A percentile compares a stretch with the other conserved stretches of the same genome.
phyloP scores from a whole-genome alignment of 176 grass and related monocot genomes.

The Ampelocalamus luodianensis region DNA sequence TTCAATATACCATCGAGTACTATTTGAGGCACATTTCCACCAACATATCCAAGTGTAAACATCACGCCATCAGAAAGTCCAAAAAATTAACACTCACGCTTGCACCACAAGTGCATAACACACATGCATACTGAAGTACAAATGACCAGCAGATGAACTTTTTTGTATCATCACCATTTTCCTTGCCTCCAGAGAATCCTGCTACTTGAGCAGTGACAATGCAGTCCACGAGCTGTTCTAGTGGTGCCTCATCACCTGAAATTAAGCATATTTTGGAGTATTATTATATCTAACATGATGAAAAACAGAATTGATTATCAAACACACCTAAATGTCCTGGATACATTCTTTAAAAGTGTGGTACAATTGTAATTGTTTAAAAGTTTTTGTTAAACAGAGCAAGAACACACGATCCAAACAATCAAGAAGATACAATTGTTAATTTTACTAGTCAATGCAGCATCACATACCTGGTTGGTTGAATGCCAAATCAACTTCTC shows the following conservation, averaged over 20 bases:
- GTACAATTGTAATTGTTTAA: background rate
- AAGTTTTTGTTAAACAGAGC: background rate
- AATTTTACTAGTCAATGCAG: slow-evolving; percentile 14
- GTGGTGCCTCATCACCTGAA: slow-evolving; percentile 66
- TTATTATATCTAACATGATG: slow-evolving; percentile 23
- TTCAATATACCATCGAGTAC: too few relatives aligned
- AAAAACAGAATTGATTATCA: background rate
- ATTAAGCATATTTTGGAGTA: slow-evolving; percentile 44
- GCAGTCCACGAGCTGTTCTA: slow-evolving; percentile 70
- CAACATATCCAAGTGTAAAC: too few relatives aligned
- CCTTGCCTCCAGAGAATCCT: slow-evolving; percentile 40
- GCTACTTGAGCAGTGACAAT: slow-evolving; percentile 65
- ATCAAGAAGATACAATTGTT: slow-evolving; percentile 7
- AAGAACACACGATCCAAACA: background rate
- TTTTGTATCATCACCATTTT: slow-evolving; percentile 49
- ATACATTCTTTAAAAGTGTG: background rate
- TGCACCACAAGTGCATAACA: too few relatives aligned
- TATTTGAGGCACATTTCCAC: too few relatives aligned
- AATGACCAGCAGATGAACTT: too few relatives aligned
- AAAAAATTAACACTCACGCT: too few relatives aligned
- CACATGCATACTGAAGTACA: too few relatives aligned
- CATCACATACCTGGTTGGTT: slow-evolving; percentile 65
- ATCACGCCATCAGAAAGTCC: too few relatives aligned
- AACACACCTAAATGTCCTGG: background rate
- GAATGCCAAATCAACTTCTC: slow-evolving; percentile 78